Evolutionary conservation across 805 yeast species (phyloP), one percentile per base, ranked within the genome.

Genomic region (Candida broadrunensis): DNA sequence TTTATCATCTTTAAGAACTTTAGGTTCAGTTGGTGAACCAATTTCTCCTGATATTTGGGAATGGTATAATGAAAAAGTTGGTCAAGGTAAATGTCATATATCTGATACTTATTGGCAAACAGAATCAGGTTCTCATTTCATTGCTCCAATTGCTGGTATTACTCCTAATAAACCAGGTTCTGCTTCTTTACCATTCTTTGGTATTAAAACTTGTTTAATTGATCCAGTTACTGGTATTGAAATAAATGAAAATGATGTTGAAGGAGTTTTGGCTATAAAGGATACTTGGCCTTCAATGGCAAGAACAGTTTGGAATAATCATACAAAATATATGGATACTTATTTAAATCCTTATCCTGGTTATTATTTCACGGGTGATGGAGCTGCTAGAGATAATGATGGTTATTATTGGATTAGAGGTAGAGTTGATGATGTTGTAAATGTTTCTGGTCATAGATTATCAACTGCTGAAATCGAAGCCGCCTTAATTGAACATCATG

Each of bases 391-490:
- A 58, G 95, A 86, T 60, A 72, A 77, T 50, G 91, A 85, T 58
- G 95, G 95, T 5, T 86, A 78, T 70, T 83, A 80, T 67, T 86
- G 93, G 90, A 85, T 86, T 49, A 64, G 85, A 55, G 95, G 95
- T 42, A 76, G 95, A 68, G 93, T 86, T 46, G 95, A 86, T 62
- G 95, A 86, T 61, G 95, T 86, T 45, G 95, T 86, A 38, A 86
- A 86, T 58, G 93, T 86, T 32, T 81, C 88, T 26, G 95, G 95
- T 42, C 95, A 86, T 69, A 74, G 95, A 61, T 72, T 86, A 54
- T 85, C 93, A n/a, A 86, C 95, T 36, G 88, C 95, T 27, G 95
- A 86, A 65, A 85, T 86, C 51, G 95, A 86, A 66, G 86, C 90
- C 36, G 89, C 91, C 5, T 69, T 86, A 46, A 73, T 83, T 49